Conservation (phyloP, 2,329 filamentous ascomycete species). For the Fusarium temperatum region DNA sequence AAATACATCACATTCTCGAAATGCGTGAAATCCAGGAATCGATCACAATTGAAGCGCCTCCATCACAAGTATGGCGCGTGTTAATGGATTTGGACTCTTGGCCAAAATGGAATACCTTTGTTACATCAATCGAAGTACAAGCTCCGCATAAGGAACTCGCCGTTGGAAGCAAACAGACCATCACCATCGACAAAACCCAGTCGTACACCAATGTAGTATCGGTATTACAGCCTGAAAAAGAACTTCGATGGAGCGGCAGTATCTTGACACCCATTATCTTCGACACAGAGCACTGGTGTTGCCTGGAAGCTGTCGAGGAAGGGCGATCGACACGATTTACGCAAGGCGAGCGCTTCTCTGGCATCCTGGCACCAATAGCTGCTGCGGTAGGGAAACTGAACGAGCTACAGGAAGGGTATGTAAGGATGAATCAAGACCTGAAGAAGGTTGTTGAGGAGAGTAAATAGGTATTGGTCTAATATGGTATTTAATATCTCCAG, state of each 20-base stretch:
- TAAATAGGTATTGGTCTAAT: no score
- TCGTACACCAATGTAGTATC: neutral
- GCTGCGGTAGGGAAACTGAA: neutral
- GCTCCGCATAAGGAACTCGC: neutral
- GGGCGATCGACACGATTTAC: neutral
- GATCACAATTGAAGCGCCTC: neutral
- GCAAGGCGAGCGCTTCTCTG: constrained; percentile 2
- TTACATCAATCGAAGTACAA: neutral
- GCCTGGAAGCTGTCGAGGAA: neutral
- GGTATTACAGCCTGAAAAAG: neutral
- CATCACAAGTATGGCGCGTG: neutral
- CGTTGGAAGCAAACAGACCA: constrained; percentile 8
- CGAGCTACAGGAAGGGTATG: neutral
- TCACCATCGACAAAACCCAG: neutral
- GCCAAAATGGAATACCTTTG: constrained; percentile 11
- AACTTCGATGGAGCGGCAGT: constrained; percentile 3
- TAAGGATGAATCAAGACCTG: constrained; percentile 1
- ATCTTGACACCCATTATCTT: neutral
- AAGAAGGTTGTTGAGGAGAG: neutral
- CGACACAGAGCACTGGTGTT: constrained; percentile 13
- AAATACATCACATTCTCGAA: no score
- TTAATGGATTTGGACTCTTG: neutral
- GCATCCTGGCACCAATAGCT: neutral
- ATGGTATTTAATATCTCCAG: no score
- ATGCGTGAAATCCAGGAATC: constrained; percentile 12